These are phyloP conservation scores for Bothia castanella DNA, from an alignment of 1,284 basidiomycete genomes.

Conservation along the genomic window DNA sequence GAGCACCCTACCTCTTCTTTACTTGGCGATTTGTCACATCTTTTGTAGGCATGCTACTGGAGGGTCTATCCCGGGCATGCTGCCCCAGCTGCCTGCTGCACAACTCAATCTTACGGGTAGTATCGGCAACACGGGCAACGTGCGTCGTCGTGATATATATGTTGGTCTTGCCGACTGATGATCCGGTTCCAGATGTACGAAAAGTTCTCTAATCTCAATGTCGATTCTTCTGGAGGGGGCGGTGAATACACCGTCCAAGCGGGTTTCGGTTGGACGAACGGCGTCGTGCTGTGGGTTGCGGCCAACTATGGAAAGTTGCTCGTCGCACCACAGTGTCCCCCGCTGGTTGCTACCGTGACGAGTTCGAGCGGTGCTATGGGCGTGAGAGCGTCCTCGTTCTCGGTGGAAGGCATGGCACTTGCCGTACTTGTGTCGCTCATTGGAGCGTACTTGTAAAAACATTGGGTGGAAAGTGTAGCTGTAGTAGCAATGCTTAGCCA, in stretches of 20 bases:
- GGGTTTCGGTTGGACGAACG: constrained; percentile 92
- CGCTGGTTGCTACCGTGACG: constrained; percentile 31
- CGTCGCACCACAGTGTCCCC: constrained; percentile 63
- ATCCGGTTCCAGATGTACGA: constrained; percentile 72
- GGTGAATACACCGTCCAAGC: constrained; percentile 83
- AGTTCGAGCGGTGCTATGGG: constrained; percentile 7
- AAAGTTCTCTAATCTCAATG: constrained; percentile 74
- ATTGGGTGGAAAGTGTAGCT: too few relatives aligned
- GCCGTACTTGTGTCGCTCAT: constrained; percentile 1
- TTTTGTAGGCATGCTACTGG: constrained; percentile 64
- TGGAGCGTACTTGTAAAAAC: constrained; percentile 4
- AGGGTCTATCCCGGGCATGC: constrained; percentile 66
- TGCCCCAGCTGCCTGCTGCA: constrained; percentile 64
- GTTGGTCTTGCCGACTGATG: not conserved
- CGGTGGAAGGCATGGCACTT: not conserved
- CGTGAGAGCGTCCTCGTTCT: not conserved
- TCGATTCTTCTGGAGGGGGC: constrained; percentile 81
- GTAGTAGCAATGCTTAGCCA: too few relatives aligned
- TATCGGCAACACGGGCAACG: constrained; percentile 64
- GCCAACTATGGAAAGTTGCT: constrained; percentile 67
- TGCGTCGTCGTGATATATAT: constrained; percentile 36
- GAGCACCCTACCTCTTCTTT: constrained; percentile 24
- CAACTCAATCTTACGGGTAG: constrained; percentile 77
- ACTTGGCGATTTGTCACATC: constrained; percentile 8
- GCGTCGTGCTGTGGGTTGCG: constrained; percentile 73